phyloP scores from a whole-genome alignment of 306 rosid species.

The Elaeagnus macrophylla region DNA sequence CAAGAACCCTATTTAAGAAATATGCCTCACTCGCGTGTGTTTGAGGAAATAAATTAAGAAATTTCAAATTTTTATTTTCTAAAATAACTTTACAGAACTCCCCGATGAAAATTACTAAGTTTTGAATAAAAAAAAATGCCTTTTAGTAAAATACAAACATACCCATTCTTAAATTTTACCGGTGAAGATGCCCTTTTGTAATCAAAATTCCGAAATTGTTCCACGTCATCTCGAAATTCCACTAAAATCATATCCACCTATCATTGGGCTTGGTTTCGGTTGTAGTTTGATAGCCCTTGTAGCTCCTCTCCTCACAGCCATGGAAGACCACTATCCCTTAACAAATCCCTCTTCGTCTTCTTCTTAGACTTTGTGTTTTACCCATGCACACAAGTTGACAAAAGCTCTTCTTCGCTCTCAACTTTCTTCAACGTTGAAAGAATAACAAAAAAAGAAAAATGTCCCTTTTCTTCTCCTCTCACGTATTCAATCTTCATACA shows the following conservation, averaged over 20 bases:
- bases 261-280: slow-evolving; percentile 31
- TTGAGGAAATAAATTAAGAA: too few species aligned
- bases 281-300: neutral
- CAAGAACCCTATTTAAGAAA: too few species aligned
- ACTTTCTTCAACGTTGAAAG: slow-evolving; percentile 1
- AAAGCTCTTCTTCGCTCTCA: neutral
- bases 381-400: neutral
- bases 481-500: slow-evolving; percentile 39
- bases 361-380: neutral
- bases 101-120: too few species aligned
- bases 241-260: slow-evolving; percentile 21
- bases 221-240: slow-evolving; percentile 28
- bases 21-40: too few species aligned
- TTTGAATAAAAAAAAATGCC: too few species aligned
- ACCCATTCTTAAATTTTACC: too few species aligned
- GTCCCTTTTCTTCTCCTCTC: slow-evolving; percentile 55
- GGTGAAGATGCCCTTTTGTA: too few species aligned
- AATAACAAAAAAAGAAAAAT: slow-evolving; percentile 22
- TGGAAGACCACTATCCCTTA: slow-evolving; percentile 10
- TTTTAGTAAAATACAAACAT: too few species aligned
- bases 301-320: slow-evolving; percentile 7
- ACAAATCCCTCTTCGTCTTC: slow-evolving; percentile 21
- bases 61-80: too few species aligned
- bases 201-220: neutral
- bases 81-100: too few species aligned